Evolutionary conservation across 768 basidiomycete species (phyloP), one percentile per base, ranked within the genome.

Genomic region (Lactifluus volemus): DNA sequence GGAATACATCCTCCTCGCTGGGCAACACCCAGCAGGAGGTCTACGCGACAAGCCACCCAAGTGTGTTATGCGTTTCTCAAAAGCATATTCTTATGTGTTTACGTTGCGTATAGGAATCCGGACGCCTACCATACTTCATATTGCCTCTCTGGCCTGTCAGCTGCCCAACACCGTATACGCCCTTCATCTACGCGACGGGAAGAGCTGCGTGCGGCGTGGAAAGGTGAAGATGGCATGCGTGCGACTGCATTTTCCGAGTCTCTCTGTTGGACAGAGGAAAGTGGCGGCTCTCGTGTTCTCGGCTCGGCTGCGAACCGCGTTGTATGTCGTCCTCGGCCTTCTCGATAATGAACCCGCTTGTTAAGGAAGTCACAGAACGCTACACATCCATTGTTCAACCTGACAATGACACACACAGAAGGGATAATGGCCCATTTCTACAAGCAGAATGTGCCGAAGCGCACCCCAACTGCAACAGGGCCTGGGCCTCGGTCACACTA

Each of bases 81-180:
- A 15, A 9, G 17, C 41, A 25, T n/a, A 34, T 45, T 10, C 10
- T 19, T 10, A 4, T n/a, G 25, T 39, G 25, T 61, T 66, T 5
- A 66, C 25, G 14, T 34, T 19, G 15, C 36, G 34, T n/a, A 21
- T 65, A 95, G 93, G 73, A 73, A 73, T n/a, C 76, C 94, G n/a
- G 97, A 99, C 70, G 81, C 91, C 42, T 99, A 99, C 70, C 97
- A 99, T 69, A 97, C 96, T 0, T 74, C 91, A 39, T 98, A 96
- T 72, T 95, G 92, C 69, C 81, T 98, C 3, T 82, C 93, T 5
- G 97, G 97, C 12, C 79, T 97, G 17, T 92, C 96, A 0, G 77
- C 84, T 0, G 90, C 96, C 0, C 97, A 98, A 69, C 93, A 98
- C 65, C 81, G 77, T 45, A 79, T 94, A 1, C 73, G 71, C 41